Percentiles rank a stretch among this genome's conserved stretches.
These are phyloP conservation scores for Phycomyces nitens DNA, from an alignment of 192 early-diverging fungal genomes.

Conservation along the genomic window DNA sequence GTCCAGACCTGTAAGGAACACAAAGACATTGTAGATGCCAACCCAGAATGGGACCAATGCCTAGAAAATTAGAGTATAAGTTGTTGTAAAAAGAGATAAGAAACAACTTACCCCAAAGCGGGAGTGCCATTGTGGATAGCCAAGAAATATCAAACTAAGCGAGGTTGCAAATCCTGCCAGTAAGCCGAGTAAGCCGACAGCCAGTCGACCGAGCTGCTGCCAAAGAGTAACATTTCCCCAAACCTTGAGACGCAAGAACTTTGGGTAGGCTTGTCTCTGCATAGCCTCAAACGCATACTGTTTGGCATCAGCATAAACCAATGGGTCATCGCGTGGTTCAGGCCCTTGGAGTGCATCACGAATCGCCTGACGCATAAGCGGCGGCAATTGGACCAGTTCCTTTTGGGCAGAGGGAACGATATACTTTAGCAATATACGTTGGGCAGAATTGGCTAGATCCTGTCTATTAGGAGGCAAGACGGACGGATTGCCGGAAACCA, in stretches of 20 bases:
- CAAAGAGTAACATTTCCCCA: conserved; percentile 52
- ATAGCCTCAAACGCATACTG: conserved; percentile 50
- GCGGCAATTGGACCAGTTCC: conserved; percentile 43
- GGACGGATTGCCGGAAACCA: background rate
- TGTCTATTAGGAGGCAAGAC: conserved; percentile 12
- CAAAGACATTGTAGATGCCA: conserved; percentile 37
- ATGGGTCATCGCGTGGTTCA: conserved; percentile 39
- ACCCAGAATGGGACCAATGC: conserved; percentile 38
- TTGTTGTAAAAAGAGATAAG: background rate
- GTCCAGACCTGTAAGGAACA: conserved; percentile 36
- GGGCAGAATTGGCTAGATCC: conserved; percentile 39
- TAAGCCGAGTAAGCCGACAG: conserved; percentile 45
- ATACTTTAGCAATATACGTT: conserved; percentile 50
- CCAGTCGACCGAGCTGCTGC: conserved; percentile 43
- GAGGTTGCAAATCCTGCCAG: conserved; percentile 49
- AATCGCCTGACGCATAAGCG: conserved; percentile 2
- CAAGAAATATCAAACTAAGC: conserved; percentile 54
- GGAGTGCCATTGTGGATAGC: conserved; percentile 35
- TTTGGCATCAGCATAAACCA: conserved; percentile 55
- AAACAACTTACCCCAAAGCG: conserved; percentile 49
- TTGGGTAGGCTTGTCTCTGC: conserved; percentile 51
- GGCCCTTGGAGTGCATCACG: conserved; percentile 5
- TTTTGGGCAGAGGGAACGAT: conserved; percentile 46
- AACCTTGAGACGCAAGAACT: conserved; percentile 49
- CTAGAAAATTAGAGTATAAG: background rate